Evolutionary conservation across 495 filamentous ascomycete genomes (phyloP), one percentile per base, ranked within the genome.

Genomic region (Penicillium turbatum): DNA sequence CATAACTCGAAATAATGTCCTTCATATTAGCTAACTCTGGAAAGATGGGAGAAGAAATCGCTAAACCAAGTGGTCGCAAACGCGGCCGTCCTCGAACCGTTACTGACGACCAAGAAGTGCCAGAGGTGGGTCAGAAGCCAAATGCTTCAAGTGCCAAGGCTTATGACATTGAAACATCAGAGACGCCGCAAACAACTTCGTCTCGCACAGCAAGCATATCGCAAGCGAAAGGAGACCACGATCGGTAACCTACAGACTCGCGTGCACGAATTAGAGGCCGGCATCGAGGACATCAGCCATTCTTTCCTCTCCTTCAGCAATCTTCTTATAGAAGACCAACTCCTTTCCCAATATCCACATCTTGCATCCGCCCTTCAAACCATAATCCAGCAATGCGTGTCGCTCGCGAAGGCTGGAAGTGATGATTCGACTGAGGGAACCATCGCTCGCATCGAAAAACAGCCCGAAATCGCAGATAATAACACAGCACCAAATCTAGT

Each of bases 181-280:
- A 64, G 57, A 62, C 85, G 90, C 47, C 81, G 90, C 55, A 92
- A 86, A 16, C 90, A 95, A 69, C 91, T 95, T 49, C 84, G 90
- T 34, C 79, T 93, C 50, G 90, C 90, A 9, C 90, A 95, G 59
- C 79, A 90, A 51, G 89, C 89, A 6, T 95, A 95, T 67, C 83
- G 90, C 15, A 80, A 86, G 59, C 82, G 89, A n/a, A 95, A 95
- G 66, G 90, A 95, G 61, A 88, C 79, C 36, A 89, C 89, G 0
- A 92, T 95, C 51, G 78, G 76, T 29, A 84, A 83, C 13, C 73
- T 95, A 13, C 86, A 89, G 59, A 77, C 77, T 32, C 78, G 82
- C 45, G 87, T 91, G 13, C 69, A 83, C 45, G 79, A 82, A 37
- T 75, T 95, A 15, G 81, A 86, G 54, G 72, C 73, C 10, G 79